Evolutionary conservation across 768 basidiomycete species (phyloP).

Genomic region (Melanogaster broomeanus): DNA sequence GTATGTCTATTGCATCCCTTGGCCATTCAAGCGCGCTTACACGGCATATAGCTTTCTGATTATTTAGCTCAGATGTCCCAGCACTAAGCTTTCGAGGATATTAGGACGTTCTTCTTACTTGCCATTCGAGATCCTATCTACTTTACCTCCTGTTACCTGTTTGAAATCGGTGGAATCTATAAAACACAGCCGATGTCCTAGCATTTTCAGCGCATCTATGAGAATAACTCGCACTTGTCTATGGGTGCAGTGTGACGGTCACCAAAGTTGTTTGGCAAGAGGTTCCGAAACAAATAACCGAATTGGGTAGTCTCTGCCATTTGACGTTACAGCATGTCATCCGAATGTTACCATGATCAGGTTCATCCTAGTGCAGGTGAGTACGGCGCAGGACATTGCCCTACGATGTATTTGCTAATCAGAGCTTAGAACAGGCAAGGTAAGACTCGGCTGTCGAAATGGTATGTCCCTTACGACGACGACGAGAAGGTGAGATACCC

Average conservation of each 20-base stretch:
- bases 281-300: conserved; percentile 8
- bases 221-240: too few species aligned
- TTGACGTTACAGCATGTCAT: not conserved
- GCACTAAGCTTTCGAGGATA: conserved; percentile 25
- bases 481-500: conserved; percentile 83
- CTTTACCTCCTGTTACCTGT: conserved; percentile 5
- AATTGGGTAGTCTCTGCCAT: not conserved
- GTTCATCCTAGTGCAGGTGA: conserved; percentile 94
- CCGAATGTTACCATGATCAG: conserved; percentile 71
- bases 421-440: conserved; percentile 87
- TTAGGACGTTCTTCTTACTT: conserved; percentile 1
- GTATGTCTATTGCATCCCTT: conserved; percentile 39
- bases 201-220: too few species aligned
- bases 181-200: not conserved
- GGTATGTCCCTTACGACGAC: conserved; percentile 99
- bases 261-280: conserved; percentile 13
- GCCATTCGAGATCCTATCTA: not conserved
- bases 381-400: conserved; percentile 13
- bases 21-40: not conserved
- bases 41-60: conserved; percentile 51
- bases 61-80: conserved; percentile 72
- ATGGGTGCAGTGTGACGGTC: too few species aligned
- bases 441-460: conserved; percentile 95
- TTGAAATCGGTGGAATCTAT: conserved; percentile 14
- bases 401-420: conserved; percentile 4